Conservation (phyloP, 805 yeast species). For the Groenewaldozyma tartarivorans region DNA sequence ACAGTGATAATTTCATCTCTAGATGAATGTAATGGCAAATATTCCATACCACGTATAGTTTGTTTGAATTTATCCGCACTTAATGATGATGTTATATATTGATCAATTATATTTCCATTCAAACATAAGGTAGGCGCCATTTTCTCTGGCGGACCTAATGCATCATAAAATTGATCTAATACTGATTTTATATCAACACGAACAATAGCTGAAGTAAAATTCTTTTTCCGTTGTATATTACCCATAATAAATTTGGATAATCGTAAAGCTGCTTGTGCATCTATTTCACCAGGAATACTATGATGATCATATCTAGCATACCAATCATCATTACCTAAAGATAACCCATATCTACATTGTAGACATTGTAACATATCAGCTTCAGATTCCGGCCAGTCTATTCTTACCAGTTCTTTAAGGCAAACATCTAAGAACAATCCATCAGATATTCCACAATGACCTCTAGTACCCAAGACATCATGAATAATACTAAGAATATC, state of each 20-base stretch:
- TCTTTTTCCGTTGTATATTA: conserved; percentile 44
- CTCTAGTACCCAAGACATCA: conserved; percentile 57
- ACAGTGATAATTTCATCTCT: conserved; percentile 28
- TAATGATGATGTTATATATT: conserved; percentile 32
- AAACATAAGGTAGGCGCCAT: conserved; percentile 23
- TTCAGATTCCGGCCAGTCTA: conserved; percentile 41
- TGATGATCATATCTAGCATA: conserved; percentile 57
- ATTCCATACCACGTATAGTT: conserved; percentile 16
- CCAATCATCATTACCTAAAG: conserved; percentile 33
- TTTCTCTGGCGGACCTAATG: conserved; percentile 52
- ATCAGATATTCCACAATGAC: conserved; percentile 55
- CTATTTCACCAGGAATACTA: conserved; percentile 34
- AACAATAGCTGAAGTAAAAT: conserved; percentile 50
- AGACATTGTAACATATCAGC: conserved; percentile 68
- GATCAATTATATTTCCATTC: conserved; percentile 32
- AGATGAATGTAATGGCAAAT: conserved; percentile 13
- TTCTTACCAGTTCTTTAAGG: conserved; percentile 41
- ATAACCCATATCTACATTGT: conserved; percentile 67
- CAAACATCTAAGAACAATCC: conserved; percentile 56
- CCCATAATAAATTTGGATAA: conserved; percentile 44
- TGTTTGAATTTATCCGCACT: conserved; percentile 14
- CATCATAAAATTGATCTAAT: conserved; percentile 61
- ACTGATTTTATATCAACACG: conserved; percentile 65
- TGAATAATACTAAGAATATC: conserved; percentile 56
- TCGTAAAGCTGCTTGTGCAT: conserved; percentile 30